Conservation (phyloP, 2,329 filamentous ascomycete genomes). For the Trichoderma endophyticum region DNA sequence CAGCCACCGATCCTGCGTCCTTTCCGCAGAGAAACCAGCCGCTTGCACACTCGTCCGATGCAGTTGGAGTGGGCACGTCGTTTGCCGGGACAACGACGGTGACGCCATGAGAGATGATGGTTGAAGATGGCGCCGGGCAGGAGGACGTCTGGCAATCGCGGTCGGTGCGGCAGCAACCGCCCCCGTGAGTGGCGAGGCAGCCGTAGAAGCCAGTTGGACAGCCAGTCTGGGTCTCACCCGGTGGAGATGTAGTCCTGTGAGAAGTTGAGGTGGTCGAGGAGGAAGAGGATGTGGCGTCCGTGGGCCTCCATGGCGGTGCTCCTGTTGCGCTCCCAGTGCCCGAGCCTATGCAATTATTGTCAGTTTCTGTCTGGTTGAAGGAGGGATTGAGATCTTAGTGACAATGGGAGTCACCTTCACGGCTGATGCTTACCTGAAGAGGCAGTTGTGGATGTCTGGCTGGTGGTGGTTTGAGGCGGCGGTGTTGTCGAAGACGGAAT, state of each 20-base stretch:
- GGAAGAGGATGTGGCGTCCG: conserved; percentile 2
- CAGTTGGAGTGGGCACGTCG: conserved; percentile 43
- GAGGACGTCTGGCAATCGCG: conserved; percentile 78
- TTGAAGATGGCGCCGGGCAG: conserved; percentile 64
- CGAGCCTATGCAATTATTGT: conserved; percentile 39
- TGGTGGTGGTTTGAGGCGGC: conserved; percentile 35
- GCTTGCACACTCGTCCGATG: conserved; percentile 59
- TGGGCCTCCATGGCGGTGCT: conserved; percentile 46
- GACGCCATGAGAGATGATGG: conserved; percentile 63
- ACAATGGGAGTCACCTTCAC: conserved; percentile 42
- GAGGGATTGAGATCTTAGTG: conserved; percentile 36
- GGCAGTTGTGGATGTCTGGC: conserved; percentile 37
- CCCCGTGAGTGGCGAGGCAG: conserved; percentile 79
- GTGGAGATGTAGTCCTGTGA: background rate
- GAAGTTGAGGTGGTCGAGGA: background rate
- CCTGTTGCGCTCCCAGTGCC: conserved; percentile 38
- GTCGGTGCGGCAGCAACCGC: conserved; percentile 82
- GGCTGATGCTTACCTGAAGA: conserved; percentile 37
- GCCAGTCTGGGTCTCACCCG: conserved; percentile 33
- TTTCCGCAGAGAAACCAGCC: conserved; percentile 75
- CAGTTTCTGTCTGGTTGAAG: conserved; percentile 38
- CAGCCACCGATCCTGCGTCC: conserved; percentile 60
- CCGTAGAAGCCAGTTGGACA: conserved; percentile 93
- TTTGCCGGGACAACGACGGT: conserved; percentile 66
- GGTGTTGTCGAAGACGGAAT: conserved; percentile 21